phyloP scores from a whole-genome alignment of 257 asterid species.

The Orobanche coerulescens region DNA sequence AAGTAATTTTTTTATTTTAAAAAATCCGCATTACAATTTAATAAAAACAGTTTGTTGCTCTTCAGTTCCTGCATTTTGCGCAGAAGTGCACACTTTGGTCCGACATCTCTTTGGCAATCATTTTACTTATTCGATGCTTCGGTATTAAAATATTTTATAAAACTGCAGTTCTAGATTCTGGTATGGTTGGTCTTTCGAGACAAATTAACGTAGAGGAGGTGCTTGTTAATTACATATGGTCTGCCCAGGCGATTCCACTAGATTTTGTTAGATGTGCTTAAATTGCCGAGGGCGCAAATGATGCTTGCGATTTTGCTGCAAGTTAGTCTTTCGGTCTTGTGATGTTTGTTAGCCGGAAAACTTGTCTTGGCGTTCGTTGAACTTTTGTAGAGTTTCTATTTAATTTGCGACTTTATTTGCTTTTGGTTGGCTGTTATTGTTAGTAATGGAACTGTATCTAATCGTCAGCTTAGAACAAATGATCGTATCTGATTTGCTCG shows the following conservation, averaged over 20 bases:
- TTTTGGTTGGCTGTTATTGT: too few relatives aligned
- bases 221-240: constrained; percentile 12
- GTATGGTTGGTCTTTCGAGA: constrained; percentile 24
- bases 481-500: too few relatives aligned
- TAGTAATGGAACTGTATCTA: too few relatives aligned
- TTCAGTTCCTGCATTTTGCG: constrained; percentile 10
- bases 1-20: too few relatives aligned
- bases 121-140: constrained; percentile 1
- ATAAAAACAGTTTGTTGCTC: neutral
- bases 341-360: neutral
- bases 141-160: neutral
- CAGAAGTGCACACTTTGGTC: neutral
- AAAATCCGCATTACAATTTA: neutral
- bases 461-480: too few relatives aligned
- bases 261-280: constrained; percentile 9
- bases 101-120: too few relatives aligned
- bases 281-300: neutral
- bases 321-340: neutral
- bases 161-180: neutral
- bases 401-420: too few relatives aligned
- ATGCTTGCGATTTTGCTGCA: neutral
- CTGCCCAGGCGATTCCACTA: constrained; percentile 22
- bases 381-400: constrained; percentile 15
- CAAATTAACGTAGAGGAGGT: constrained; percentile 16
- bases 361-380: neutral